Evolutionary conservation across 192 early-diverging fungal species (phyloP).

Genomic region (Rhizophagus clarus): DNA sequence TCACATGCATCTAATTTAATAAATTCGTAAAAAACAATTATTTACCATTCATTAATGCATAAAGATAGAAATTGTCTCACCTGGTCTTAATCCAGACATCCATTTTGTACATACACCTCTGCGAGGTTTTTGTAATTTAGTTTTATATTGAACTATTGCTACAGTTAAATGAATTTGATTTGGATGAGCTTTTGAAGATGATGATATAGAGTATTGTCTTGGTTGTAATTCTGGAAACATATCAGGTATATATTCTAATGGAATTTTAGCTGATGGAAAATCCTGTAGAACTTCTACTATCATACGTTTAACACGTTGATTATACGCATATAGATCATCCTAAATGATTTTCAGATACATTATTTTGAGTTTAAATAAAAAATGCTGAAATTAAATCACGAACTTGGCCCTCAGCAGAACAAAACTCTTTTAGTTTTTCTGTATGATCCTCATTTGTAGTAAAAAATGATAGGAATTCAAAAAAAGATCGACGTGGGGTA

Average conservation of each 20-base stretch:
- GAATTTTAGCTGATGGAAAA: conserved; percentile 73
- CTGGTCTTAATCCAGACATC: conserved; percentile 54
- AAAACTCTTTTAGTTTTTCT: conserved; percentile 83
- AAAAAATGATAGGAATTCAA: conserved; percentile 85
- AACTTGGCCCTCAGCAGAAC: conserved; percentile 72
- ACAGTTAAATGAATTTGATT: conserved; percentile 44
- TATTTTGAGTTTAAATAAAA: not conserved
- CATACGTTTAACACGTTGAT: conserved; percentile 77
- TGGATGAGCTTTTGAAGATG: conserved; percentile 44
- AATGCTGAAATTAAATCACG: conserved; percentile 1
- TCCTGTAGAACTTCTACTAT: conserved; percentile 84
- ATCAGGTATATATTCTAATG: conserved; percentile 82
- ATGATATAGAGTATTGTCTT: conserved; percentile 87
- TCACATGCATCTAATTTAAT: conserved; percentile 24
- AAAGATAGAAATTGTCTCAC: conserved; percentile 36
- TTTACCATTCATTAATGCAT: not conserved
- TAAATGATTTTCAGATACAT: conserved; percentile 33
- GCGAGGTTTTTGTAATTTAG: conserved; percentile 70
- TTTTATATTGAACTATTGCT: conserved; percentile 87
- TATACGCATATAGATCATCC: conserved; percentile 90
- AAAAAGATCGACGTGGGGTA: conserved; percentile 88
- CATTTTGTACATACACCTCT: conserved; percentile 85
- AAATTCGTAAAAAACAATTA: not conserved
- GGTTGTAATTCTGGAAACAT: conserved; percentile 79
- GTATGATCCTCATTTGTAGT: conserved; percentile 64